Base-by-base conservation (phyloP, 805 yeast genomes). In the Dipodascus albidus region DNA sequence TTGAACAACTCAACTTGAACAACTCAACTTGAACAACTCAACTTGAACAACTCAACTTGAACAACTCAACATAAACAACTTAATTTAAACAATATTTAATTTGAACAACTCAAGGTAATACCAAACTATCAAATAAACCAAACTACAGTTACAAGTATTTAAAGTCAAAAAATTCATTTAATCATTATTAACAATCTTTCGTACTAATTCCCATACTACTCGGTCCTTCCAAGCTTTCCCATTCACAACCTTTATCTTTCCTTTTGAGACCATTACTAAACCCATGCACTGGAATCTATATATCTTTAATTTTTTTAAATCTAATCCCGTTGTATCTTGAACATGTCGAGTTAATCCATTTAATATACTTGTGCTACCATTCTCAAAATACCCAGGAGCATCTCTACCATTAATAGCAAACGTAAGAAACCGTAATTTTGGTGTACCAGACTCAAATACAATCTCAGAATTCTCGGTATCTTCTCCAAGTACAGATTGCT, bases 221-320 rank as follows among this genome's bases (percentile, higher is more conserved):
- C 33, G 9, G 11, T 6, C 6, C 6, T 11, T 38, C 44, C 44
- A 38, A 38, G 22, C 21, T 14, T 19, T 33, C 17, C 48, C 49
- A 24, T 50, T 42, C 52, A 54, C 54, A 20, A 58, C 27, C 52
- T 55, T 52, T 24, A 59, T 15, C 42, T 53, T 53, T 33, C 62
- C 63, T n/a, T 51, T 55, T 6, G 44, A 27, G 8, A 58, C 57
- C 51, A 58, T 11, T 3, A 52, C 53, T 44, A 59, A 58, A 22
- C 60, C 60, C 2, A 51, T 54, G 49, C 62, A 60, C 48, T 54
- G 53, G 49, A 60, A 52, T 11, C 59, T 53, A 9, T 49, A 48
- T 15, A 60, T 50, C 38, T 35, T 24, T 21, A 59, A 50, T 15
- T 52, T 33, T 33, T 20, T 22, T 27, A 59, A 55, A 21, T 52